Evolutionary conservation across 495 filamentous ascomycete genomes (phyloP), one percentile per base, ranked within the genome.

Genomic region (Neurospora sp.): DNA sequence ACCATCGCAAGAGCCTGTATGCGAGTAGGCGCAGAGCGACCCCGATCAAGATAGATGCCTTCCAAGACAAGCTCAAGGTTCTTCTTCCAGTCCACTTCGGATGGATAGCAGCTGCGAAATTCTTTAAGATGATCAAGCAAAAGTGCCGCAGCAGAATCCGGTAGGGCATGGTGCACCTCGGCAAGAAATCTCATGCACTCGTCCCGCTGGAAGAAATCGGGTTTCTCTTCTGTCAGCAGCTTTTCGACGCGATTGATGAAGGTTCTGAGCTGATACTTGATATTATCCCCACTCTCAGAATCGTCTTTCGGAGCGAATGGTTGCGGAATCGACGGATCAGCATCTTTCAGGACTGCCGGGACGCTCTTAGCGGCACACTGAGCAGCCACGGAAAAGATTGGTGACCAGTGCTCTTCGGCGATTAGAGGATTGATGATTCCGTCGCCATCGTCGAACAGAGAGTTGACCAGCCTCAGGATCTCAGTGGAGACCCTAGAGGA

Each of bases 141-240:
- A 8, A 88, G 76, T 40, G 84, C 82, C 2, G 87, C 89, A 14
- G 87, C 84, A 4, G 87, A 86, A 75, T 92, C 85, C 6, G 87
- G 87, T 22, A 92, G 82, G 38, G 85, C 84, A 7, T 79, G 79
- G 70, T 86, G 85, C 40, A 92, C 84, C 69, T 86, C 83, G 70
- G 87, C 81, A 76, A 94, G 92, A 78, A 95, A 94, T 7, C 86
- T 80, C 74, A 94, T 87, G 35, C 93, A 86, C 39, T 87, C 84
- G 70, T 88, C 88, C 69, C 85, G 84, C 70, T 91, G 89, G 17
- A 87, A 76, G 69, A 89, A 84, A 27, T 88, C 84, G 35, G 75
- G 53, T 12, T 71, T 71, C 38, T 79, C 76, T 38, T 80, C 78
- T 8, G 42, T 71, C 17, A 85, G 68, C 68, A 88, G 74, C 5